Evolutionary conservation across 345 rosid species (phyloP), one percentile per base, ranked within the genome.

Genomic region (Arabis alpina): DNA sequence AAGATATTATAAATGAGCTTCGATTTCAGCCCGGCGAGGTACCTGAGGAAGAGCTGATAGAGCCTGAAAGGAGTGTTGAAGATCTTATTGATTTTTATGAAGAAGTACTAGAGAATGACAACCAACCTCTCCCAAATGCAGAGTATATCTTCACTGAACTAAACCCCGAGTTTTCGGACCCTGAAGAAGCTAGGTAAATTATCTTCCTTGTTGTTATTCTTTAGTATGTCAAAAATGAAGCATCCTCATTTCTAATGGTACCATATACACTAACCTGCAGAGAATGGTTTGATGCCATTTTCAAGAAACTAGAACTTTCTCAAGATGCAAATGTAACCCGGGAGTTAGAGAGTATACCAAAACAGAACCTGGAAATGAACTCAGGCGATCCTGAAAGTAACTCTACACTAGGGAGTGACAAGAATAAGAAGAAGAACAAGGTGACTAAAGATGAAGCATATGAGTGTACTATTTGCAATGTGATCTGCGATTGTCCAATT

Each of bases 151-250:
- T 53, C 59, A 42, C 50, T 55, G 80, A 84, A 77, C 40, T 52
- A 9, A 83, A 74, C 49, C 74, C 61, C 54, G 66, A 76, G 56
- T 54, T 64, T 15, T 43, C 49, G 7, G 23, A 68, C 6, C 52
- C 79, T 36, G 54, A 61, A 47, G 82, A 81, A 65, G 74, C 53
- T 61, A 77, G 88, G 92, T 86, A 73, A 71, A 11, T 3, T 28
- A 19, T 19, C 14, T 73, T 64, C 56, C 6, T 39, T 13, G 10
- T 40, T 51, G 14, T 27, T 9, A 16, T 51, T 65, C 14, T 51
- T 51, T 13, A 45, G 37, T 40, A 27, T 39, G 10, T 30, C 10
- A 47, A 14, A 47, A 25, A 9, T 6, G 24, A 64, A 16, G 30
- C 3, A 5, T 32, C 50, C 24, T 50, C 14, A 49, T 19, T 65